phyloP scores from a whole-genome alignment of 176 grass and related monocot genomes.

The Secale cereale region DNA sequence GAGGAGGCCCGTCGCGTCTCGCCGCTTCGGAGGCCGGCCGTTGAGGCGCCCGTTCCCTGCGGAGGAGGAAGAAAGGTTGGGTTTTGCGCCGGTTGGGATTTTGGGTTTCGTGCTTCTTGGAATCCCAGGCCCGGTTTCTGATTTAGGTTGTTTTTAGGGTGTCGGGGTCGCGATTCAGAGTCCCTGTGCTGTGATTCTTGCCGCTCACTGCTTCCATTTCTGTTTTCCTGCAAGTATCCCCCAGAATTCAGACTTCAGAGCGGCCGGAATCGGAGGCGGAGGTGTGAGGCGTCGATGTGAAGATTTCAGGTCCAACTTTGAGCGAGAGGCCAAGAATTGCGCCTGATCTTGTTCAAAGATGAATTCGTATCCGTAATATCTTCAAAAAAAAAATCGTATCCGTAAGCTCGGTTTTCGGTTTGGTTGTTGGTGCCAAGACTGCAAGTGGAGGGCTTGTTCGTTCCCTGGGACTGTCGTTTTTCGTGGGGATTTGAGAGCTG shows the following conservation, averaged over 20 bases:
- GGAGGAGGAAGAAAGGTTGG: conserved; percentile 23
- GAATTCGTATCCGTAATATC: neutral
- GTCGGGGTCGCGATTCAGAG: neutral
- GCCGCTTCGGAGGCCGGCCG: neutral
- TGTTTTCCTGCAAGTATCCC: neutral
- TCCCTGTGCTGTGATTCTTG: neutral
- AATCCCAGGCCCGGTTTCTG: no score
- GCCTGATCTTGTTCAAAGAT: neutral
- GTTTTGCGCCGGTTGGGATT: neutral
- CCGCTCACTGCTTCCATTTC: neutral
- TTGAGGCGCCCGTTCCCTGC: no score
- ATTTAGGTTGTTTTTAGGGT: neutral
- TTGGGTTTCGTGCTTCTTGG: no score
- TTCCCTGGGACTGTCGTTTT: neutral
- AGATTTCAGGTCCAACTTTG: conserved; percentile 11
- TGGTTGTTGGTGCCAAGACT: neutral
- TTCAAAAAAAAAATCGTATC: no score
- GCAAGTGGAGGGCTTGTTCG: neutral
- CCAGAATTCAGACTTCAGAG: neutral
- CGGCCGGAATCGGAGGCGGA: no score
- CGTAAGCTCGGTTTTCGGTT: neutral
- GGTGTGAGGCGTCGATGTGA: neutral
- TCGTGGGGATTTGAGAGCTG: conserved; percentile 21
- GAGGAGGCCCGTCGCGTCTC: neutral
- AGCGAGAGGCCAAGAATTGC: neutral